Base-by-base conservation (phyloP, 441 rosid genomes). In the Manihot esculenta region DNA sequence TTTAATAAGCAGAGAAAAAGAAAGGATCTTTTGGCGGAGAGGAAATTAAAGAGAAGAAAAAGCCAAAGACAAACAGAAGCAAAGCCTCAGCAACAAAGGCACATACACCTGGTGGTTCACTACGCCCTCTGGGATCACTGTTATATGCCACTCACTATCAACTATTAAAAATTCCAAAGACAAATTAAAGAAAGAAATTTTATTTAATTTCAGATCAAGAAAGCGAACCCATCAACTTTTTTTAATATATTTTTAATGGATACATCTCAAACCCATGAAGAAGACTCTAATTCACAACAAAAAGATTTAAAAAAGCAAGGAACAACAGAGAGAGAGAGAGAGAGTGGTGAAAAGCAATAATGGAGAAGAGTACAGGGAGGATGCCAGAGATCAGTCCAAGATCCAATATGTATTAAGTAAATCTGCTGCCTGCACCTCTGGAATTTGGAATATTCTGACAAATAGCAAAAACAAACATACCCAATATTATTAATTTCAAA, bases 31-130 rank as follows among this genome's bases (percentile, higher is more conserved):
- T 0, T 23, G 50, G n/a, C 49, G 20, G 65, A 69, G 55, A 65
- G n/a, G 58, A 65, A 49, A 67, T 60, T 59, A 64, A 42, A 49
- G 24, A 26, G 50, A 69, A 18, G 18, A 62, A 71, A 17, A 38
- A 30, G 62, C 27, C 44, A 54, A 72, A 70, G 58, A 65, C 71
- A 55, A 62, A 41, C 72, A 54, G 66, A 69, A 15, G 62, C 51
- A 54, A 35, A 57, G 69, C 84, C 71, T 67, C 68, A 78, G 64
- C 71, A 73, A 62, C 41, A 9, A 64, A 62, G 90, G 75, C 88
- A 89, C 83, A 84, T 85, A 85, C 81, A 73, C 53, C 73, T 64
- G 64, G 10, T 30, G 64, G 75, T 74, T 76, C 81, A 69, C 61
- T 50, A 57, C 70, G 72, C 86, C 27, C 48, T 27, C 74, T 65